Evolutionary conservation across 768 basidiomycete genomes (phyloP).

Genomic region (Trametes cinnabarina): DNA sequence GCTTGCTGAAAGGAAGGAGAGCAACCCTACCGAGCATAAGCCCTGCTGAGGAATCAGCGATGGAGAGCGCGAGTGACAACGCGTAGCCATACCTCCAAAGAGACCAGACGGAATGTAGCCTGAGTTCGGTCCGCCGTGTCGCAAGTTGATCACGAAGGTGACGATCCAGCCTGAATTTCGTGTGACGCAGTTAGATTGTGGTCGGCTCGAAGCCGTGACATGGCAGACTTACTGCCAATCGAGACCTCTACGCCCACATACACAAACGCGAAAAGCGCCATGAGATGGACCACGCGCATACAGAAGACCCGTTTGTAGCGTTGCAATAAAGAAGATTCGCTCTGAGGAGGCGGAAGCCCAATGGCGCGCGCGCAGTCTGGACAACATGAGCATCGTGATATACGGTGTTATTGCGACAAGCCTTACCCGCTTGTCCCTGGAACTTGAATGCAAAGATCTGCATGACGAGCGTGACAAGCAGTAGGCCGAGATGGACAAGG

Average conservation of each 20-base stretch:
- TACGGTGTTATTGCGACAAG: too few species aligned
- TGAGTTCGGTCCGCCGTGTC: slow-evolving; percentile 44
- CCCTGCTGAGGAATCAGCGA: slow-evolving; percentile 27
- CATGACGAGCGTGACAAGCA: slow-evolving; percentile 16
- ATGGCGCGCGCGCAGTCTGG: slow-evolving; percentile 53
- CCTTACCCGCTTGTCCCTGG: slow-evolving; percentile 30
- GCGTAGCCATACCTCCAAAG: slow-evolving; percentile 36
- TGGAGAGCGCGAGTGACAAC: too few species aligned
- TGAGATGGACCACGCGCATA: slow-evolving; percentile 38
- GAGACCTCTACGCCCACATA: slow-evolving; percentile 44
- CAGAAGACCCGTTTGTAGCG: slow-evolving; percentile 46
- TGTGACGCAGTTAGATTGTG: neutral
- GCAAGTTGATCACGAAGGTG: slow-evolving; percentile 45
- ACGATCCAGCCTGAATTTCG: slow-evolving; percentile 50
- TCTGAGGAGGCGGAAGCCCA: slow-evolving; percentile 44
- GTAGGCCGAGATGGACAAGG: slow-evolving; percentile 33
- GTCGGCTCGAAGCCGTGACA: neutral
- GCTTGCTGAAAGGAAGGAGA: slow-evolving; percentile 49
- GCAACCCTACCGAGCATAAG: slow-evolving; percentile 53
- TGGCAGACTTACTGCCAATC: slow-evolving; percentile 32
- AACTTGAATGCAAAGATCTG: slow-evolving; percentile 28
- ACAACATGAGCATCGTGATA: neutral
- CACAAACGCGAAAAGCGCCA: slow-evolving; percentile 42
- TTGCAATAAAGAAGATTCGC: slow-evolving; percentile 26
- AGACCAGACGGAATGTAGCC: slow-evolving; percentile 53